phyloP scores from a whole-genome alignment of 805 yeast genomes.

The Candida vartiovaarae region DNA sequence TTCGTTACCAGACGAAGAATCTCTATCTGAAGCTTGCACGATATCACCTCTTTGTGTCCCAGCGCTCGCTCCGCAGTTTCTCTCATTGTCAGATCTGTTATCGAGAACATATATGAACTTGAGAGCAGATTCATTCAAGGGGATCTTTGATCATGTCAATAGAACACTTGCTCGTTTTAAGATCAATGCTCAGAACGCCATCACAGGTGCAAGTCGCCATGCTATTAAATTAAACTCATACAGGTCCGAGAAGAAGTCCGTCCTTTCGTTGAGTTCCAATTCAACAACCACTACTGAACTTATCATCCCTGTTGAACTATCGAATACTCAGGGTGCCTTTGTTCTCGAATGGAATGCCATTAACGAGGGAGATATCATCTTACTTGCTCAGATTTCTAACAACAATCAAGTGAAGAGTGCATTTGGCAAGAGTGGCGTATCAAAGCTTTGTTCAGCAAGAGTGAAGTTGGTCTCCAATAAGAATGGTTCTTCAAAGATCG shows the following conservation, averaged over 20 bases:
- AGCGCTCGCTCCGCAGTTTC: conserved; percentile 3
- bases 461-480: background rate
- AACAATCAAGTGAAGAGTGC: conserved; percentile 3
- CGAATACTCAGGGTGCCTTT: background rate
- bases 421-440: conserved; percentile 7
- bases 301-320: conserved; percentile 3
- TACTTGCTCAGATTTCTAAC: conserved; percentile 4
- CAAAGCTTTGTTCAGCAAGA: conserved; percentile 1
- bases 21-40: background rate
- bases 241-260: background rate
- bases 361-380: conserved; percentile 10
- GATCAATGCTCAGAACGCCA: conserved; percentile 1
- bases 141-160: conserved; percentile 8
- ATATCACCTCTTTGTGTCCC: background rate
- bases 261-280: background rate
- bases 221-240: conserved; percentile 4
- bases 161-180: conserved; percentile 11
- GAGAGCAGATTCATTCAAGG: conserved; percentile 1
- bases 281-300: background rate
- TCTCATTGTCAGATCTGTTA: conserved; percentile 9
- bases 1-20: background rate
- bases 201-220: conserved; percentile 18
- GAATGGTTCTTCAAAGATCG: background rate
- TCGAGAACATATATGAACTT: conserved; percentile 3
- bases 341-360: conserved; percentile 13